Evolutionary conservation across 768 basidiomycete species (phyloP), one percentile per base, ranked within the genome.

Genomic region (Hydnomerulius pinastri): DNA sequence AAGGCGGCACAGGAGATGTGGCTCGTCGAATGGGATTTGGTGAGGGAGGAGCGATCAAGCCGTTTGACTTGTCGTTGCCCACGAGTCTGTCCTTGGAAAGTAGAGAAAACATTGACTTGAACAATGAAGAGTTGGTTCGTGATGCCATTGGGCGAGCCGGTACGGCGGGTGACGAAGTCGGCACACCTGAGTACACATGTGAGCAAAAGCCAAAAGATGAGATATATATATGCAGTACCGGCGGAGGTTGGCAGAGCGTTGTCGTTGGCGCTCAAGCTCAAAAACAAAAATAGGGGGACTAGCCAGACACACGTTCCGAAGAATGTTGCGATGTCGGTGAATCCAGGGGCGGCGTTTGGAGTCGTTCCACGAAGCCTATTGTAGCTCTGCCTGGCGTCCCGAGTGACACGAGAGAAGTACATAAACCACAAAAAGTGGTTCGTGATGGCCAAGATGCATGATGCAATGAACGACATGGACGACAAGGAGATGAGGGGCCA

Each of bases 401-500:
- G 83, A 8, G 86, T 81, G 32, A 86, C 59, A 24, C 73, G 79
- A 36, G 94, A 83, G 68, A 98, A 98, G 71, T 98, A 80, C 73
- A 90, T 92, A 76, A 99, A 99, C 92, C 95, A 98, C 33, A 92
- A 67, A 65, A 98, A 98, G 69, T 98, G 97, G 72, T 98, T 92
- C 1, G 74, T 68, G 49, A 99, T 79, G 56, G 97, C 96, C 47
- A 95, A 73, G 17, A 79, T 55, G 68, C 94, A 97, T 0, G 95
- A 98, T 0, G 82, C 77, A 39, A 98, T 69, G 77, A 99, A 98
- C 6, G 84, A 82, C 17, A 74, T 64, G 0, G 95, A 98, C 13
- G 90, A 80, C 41, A 99, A 80, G 2, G 92, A 94, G 59, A 99
- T 98, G 65, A 92, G 71, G 1, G 97, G 97, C 96, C 97, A 99